Conservation (phyloP, 495 filamentous ascomycete species). For the Hypoxylon trugodes region DNA sequence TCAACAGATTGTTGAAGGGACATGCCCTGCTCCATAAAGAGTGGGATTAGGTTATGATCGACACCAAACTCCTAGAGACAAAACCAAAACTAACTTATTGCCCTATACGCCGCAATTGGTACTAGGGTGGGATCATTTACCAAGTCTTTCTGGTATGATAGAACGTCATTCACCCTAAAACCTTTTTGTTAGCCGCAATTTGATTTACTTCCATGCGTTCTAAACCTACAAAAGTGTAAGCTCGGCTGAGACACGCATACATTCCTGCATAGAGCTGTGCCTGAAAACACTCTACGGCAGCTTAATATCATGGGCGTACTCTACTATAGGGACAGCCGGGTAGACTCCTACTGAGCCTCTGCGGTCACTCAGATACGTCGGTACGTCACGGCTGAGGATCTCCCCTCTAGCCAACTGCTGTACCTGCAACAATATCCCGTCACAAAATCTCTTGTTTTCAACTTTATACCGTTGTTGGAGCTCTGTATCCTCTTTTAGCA, state of each 20-base stretch:
- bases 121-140: not conserved
- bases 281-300: constrained; percentile 7
- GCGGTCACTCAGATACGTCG: constrained; percentile 3
- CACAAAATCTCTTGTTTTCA: constrained; percentile 5
- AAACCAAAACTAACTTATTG: not conserved
- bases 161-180: constrained; percentile 1
- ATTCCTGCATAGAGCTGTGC: constrained; percentile 11
- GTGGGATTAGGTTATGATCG: constrained; percentile 8
- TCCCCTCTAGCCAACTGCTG: constrained; percentile 3
- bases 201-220: not conserved
- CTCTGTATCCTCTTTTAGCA: not conserved
- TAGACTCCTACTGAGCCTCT: constrained; percentile 3
- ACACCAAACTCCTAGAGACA: not conserved
- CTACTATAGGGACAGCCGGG: not conserved
- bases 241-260: constrained; percentile 13
- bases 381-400: constrained; percentile 5
- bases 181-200: not conserved
- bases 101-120: not conserved
- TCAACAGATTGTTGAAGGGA: constrained; percentile 11
- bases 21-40: constrained; percentile 2
- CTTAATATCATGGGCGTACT: not conserved
- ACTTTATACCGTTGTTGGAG: constrained; percentile 10
- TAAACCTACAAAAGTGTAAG: constrained; percentile 10
- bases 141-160: constrained; percentile 11
- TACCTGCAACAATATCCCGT: constrained; percentile 12